Conservation (phyloP, 495 filamentous ascomycete species). For the Xylaria nigripes region DNA sequence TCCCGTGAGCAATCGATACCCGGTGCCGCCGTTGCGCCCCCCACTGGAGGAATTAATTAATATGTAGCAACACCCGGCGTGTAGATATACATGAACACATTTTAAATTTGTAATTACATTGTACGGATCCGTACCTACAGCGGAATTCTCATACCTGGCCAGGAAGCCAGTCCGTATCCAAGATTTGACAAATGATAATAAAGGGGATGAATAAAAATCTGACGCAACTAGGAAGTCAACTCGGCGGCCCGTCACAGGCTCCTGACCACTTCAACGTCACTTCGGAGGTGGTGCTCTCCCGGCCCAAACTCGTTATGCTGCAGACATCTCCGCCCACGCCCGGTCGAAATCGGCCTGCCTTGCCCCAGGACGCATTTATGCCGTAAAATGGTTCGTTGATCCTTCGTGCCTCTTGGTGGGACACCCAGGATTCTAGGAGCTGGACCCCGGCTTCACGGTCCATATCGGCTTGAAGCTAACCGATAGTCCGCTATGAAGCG, state of each 20-base stretch:
- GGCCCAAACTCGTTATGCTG: not conserved
- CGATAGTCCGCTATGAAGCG: too few species aligned
- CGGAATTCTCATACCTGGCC: not conserved
- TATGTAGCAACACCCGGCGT: not conserved
- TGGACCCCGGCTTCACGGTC: too few species aligned
- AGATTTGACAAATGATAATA: too few species aligned
- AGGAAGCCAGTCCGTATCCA: too few species aligned
- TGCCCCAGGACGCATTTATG: too few species aligned
- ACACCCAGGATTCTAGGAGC: too few species aligned
- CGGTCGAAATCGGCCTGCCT: not conserved
- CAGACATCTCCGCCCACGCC: not conserved
- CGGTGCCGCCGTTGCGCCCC: constrained; percentile 5
- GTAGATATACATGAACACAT: not conserved
- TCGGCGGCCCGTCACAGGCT: not conserved
- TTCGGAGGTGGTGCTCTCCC: not conserved
- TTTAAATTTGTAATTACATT: not conserved
- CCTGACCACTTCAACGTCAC: not conserved
- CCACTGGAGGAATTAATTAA: not conserved
- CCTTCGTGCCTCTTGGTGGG: too few species aligned
- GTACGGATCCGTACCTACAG: not conserved
- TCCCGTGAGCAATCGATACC: constrained; percentile 2
- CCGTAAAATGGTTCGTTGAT: too few species aligned
- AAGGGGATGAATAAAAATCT: too few species aligned
- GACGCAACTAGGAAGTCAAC: too few species aligned
- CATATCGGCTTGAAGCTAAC: too few species aligned